These are phyloP conservation scores for Trichocladium antarcticum DNA, from an alignment of 495 filamentous ascomycete species.

Conservation along the genomic window DNA sequence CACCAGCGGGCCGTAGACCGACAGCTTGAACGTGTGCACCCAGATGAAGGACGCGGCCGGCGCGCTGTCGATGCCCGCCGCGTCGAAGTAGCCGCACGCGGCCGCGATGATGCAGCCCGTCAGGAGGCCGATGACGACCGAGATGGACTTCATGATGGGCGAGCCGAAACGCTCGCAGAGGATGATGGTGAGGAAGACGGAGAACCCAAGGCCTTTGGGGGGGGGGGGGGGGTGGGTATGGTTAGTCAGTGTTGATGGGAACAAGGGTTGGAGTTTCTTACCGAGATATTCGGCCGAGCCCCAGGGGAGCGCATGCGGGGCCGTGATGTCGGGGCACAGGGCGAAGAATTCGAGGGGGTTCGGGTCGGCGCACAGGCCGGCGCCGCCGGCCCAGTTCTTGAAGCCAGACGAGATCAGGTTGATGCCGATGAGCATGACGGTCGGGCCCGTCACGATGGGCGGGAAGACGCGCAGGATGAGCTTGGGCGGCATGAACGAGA, in stretches of 20 bases:
- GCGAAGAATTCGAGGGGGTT: conserved; percentile 45
- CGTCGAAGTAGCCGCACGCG: conserved; percentile 74
- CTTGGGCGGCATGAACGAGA: conserved; percentile 61
- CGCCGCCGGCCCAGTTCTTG: conserved; percentile 75
- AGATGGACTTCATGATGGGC: conserved; percentile 54
- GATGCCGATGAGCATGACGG: conserved; percentile 59
- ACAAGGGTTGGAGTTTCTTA: neutral
- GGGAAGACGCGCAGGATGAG: conserved; percentile 72
- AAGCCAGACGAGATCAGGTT: conserved; percentile 66
- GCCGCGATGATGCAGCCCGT: conserved; percentile 81
- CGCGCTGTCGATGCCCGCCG: conserved; percentile 52
- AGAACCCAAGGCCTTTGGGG: conserved; percentile 54
- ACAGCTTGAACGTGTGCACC: conserved; percentile 76
- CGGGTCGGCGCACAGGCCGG: conserved; percentile 47
- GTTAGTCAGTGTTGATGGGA: neutral
- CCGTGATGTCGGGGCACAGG: conserved; percentile 58
- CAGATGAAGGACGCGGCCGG: conserved; percentile 80
- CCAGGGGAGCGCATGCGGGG: conserved; percentile 79
- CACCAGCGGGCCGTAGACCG: conserved; percentile 73
- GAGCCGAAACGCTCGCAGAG: conserved; percentile 78
- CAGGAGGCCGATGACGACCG: conserved; percentile 70
- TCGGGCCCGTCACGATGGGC: conserved; percentile 78
- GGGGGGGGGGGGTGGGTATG: neutral
- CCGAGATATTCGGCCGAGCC: conserved; percentile 80
- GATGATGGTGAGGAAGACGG: conserved; percentile 79